Evolutionary conservation across 441 rosid species (phyloP), one percentile per base, ranked within the genome.

Genomic region (Eutrema salsugineum): DNA sequence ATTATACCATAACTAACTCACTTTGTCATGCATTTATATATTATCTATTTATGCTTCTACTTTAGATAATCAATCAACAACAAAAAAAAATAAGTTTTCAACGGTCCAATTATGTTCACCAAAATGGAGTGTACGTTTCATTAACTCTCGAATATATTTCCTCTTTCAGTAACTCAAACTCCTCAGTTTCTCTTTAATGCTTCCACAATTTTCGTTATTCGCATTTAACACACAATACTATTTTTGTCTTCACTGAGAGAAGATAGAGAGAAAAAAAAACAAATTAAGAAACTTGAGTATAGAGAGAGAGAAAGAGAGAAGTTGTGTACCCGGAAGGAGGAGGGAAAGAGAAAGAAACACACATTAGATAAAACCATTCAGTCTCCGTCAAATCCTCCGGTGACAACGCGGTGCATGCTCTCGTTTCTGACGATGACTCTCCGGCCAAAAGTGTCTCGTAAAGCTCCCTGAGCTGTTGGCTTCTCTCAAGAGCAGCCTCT

Each of bases 371-470:
- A 80, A 94, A 94, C 99, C 99, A 94, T 63, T 94, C 99, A 1
- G 99, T 82, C 81, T 95, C 98, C 5, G 99, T 95, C 39, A 95
- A 79, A 87, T 94, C 99, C 80, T 94, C 99, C 5, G 99, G 99
- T 0, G 97, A 92, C 71, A 94, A 80, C 28, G 99, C 83, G 0
- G 97, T 96, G 60, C 88, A 82, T 15, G 94, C 97, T 59, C 99
- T 78, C 63, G 81, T 91, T 72, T 84, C 86, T 1, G 84, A 82
- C 11, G 65, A 62, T 46, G 78, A 46, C 49, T 94, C 97, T 54
- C 93, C 94, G 1, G 90, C 88, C 0, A 93, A 86, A 47, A 94
- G 77, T 16, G 94, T 88, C 15, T 92, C 91, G 53, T 93, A 95
- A 6, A 95, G 93, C 81, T 95, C 99, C 79, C 91, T 80, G 5